Evolutionary conservation across 2,329 filamentous ascomycete genomes (phyloP).

Genomic region (Aspergillus pseudonomiae): DNA sequence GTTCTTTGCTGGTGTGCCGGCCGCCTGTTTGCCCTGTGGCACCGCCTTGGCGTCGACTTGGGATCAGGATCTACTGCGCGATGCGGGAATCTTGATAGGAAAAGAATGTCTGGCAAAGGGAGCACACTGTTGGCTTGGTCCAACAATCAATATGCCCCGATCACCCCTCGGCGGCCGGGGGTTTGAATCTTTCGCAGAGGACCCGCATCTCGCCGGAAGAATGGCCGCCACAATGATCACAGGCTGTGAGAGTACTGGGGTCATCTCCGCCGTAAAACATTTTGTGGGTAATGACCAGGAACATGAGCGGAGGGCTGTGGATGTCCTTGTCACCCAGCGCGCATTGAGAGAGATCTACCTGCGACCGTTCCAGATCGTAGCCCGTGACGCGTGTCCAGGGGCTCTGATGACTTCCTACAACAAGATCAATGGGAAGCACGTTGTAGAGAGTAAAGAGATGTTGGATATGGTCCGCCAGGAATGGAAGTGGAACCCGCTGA

Average conservation of each 20-base stretch:
- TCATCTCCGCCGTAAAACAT: slow-evolving; percentile 73
- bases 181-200: slow-evolving; percentile 33
- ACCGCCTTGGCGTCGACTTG: slow-evolving; percentile 62
- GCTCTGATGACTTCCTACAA: slow-evolving; percentile 60
- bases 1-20: slow-evolving; percentile 66
- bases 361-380: slow-evolving; percentile 60
- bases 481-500: slow-evolving; percentile 37
- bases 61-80: slow-evolving; percentile 56
- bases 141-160: slow-evolving; percentile 66
- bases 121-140: slow-evolving; percentile 62
- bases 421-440: slow-evolving; percentile 50
- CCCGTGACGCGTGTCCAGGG: slow-evolving; percentile 54
- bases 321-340: slow-evolving; percentile 44
- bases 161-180: slow-evolving; percentile 46
- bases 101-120: slow-evolving; percentile 65
- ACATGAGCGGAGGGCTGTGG: slow-evolving; percentile 33
- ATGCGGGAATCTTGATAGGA: slow-evolving; percentile 67
- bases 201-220: slow-evolving; percentile 27
- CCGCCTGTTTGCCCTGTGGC: slow-evolving; percentile 65
- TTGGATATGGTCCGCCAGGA: slow-evolving; percentile 37
- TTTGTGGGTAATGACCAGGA: slow-evolving; percentile 41
- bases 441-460: slow-evolving; percentile 29
- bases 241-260: slow-evolving; percentile 68
- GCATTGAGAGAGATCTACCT: slow-evolving; percentile 62
- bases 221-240: slow-evolving; percentile 49